phyloP scores from a whole-genome alignment of 106 monocot species.

The Dendrobium catenatum region DNA sequence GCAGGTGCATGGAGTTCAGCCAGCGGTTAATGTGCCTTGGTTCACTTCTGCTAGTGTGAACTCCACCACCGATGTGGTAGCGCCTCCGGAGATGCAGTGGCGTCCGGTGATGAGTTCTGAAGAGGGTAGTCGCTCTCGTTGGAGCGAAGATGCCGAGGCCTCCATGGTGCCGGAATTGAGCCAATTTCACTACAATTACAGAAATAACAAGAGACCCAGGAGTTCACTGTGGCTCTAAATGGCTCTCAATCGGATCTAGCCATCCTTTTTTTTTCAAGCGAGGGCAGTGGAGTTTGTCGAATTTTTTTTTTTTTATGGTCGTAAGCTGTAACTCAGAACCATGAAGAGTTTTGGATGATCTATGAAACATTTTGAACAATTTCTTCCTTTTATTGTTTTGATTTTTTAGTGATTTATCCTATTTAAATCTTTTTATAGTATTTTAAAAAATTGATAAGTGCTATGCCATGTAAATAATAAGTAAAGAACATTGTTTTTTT shows the following conservation, averaged over 20 bases:
- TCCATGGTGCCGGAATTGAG: constrained; percentile 45
- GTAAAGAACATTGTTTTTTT: too few relatives aligned
- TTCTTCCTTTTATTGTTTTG: background rate
- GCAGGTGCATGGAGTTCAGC: background rate
- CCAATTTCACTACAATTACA: background rate
- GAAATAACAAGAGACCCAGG: constrained; percentile 7
- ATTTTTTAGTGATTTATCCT: background rate
- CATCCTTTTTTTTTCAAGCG: background rate
- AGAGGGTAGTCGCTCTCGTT: background rate
- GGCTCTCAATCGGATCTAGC: background rate
- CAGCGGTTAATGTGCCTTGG: constrained; percentile 10
- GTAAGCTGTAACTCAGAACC: background rate
- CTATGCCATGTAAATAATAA: too few relatives aligned
- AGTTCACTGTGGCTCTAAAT: background rate
- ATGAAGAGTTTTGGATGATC: background rate
- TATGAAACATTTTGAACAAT: background rate
- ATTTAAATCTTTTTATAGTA: too few relatives aligned
- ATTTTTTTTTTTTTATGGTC: background rate
- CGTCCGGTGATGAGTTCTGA: background rate
- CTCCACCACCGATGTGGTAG: background rate
- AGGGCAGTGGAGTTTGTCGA: background rate
- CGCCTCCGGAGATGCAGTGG: background rate
- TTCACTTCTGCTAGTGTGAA: background rate
- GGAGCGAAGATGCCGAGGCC: constrained; percentile 19
- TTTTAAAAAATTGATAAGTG: too few relatives aligned